Evolutionary conservation across 495 filamentous ascomycete species (phyloP).

Genomic region (Polyplosphaeria fusca): DNA sequence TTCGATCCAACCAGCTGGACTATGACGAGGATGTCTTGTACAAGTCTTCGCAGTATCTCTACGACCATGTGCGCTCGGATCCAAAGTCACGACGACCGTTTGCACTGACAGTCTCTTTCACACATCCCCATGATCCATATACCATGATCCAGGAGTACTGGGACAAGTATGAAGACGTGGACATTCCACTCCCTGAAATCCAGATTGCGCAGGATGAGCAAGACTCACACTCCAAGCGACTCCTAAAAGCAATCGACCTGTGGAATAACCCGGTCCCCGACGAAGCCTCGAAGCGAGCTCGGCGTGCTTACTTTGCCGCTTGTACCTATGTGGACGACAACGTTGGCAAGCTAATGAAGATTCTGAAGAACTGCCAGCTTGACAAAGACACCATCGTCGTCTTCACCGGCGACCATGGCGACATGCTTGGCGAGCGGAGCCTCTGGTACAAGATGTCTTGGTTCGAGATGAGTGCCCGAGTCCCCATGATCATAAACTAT

Average conservation of each 20-base stretch:
- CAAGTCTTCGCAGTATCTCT: slow-evolving; percentile 75
- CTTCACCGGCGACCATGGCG: slow-evolving; percentile 86
- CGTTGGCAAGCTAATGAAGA: slow-evolving; percentile 70
- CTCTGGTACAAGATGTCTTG: slow-evolving; percentile 96
- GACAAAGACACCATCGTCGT: slow-evolving; percentile 79
- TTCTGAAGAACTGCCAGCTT: slow-evolving; percentile 69
- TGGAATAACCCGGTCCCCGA: slow-evolving; percentile 72
- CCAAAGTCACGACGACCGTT: slow-evolving; percentile 65
- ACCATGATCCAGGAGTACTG: slow-evolving; percentile 84
- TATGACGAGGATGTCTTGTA: slow-evolving; percentile 93
- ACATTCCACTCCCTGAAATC: slow-evolving; percentile 75
- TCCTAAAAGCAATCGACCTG: slow-evolving; percentile 77
- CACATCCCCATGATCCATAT: slow-evolving; percentile 89
- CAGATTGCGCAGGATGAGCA: slow-evolving; percentile 70
- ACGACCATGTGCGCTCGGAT: slow-evolving; percentile 71
- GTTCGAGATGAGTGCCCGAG: slow-evolving; percentile 78
- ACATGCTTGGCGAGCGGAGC: slow-evolving; percentile 86
- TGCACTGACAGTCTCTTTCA: slow-evolving; percentile 84
- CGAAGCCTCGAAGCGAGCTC: slow-evolving; percentile 73
- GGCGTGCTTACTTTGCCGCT: slow-evolving; percentile 82
- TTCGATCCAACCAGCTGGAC: slow-evolving; percentile 88
- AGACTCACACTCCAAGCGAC: slow-evolving; percentile 75
- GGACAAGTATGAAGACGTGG: slow-evolving; percentile 83
- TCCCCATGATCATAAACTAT: slow-evolving; percentile 74
- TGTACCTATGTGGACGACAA: slow-evolving; percentile 87